Evolutionary conservation across 257 asterid species (phyloP), one percentile per base, ranked within the genome.

Genomic region (Anisodus acutangulus): DNA sequence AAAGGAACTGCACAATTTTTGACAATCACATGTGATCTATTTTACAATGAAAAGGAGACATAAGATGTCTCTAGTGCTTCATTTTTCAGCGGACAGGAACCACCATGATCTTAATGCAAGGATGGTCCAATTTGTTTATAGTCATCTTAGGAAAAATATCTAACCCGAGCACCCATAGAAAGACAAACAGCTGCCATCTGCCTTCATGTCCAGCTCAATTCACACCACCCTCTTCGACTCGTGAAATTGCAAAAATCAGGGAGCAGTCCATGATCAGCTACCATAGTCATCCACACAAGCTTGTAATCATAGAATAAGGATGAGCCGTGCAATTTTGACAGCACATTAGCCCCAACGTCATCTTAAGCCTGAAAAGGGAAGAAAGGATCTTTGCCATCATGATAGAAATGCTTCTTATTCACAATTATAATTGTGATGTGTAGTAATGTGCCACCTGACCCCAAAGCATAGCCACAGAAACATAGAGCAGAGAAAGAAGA

Each of bases 71-170:
- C 69, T 78, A 81, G 86, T 51, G 86, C 81, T 71, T 81, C 80
- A 88, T 86, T 80, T 88, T 85, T 85, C 85, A 81, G 85, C 83
- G 84, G 84, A 85, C 83, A 83, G 80, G 85, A 86, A 83, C 81
- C 86, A 83, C 89, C 68, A 86, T 85, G 81, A 80, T 86, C 88
- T 85, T 79, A 84, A 83, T 85, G 84, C 86, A 89, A 86, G 89
- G 85, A 85, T 86, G 88, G 76, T 72, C 84, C 85, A 79, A 80
- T 76, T 80, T 81, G 86, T 80, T 79, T 80, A 88, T 82, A 84
- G 84, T 88, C 88, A 85, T 86, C 90, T 85, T 60, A 83, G 88
- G 87, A 82, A 89, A 82, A 88, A 86, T 79, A 82, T 85, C 91
- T 67, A 87, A 81, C 90, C 89, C 88, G 89, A 89, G 88, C 91